phyloP scores from a whole-genome alignment of 192 early-diverging fungal genomes.

The Linnemannia elongata region DNA sequence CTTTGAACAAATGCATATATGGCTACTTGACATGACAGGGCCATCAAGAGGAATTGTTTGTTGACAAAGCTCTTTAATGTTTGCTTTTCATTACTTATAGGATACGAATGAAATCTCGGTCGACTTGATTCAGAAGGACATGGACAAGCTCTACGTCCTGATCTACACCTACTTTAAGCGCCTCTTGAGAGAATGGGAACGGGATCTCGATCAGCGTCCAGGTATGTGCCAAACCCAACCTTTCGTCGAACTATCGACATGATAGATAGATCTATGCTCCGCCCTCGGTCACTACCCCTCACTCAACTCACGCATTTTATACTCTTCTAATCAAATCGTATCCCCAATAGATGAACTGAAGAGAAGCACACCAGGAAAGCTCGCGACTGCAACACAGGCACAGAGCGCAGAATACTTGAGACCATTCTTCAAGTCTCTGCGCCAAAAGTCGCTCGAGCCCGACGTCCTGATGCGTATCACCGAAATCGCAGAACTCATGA shows the following conservation, averaged over 20 bases:
- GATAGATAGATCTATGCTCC: neutral
- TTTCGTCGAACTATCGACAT: neutral
- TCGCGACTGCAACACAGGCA: constrained; percentile 82
- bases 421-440: constrained; percentile 92
- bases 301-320: neutral
- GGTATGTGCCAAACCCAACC: constrained; percentile 15
- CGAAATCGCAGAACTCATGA: constrained; percentile 90
- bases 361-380: constrained; percentile 83
- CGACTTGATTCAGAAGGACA: constrained; percentile 83
- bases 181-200: constrained; percentile 89
- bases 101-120: constrained; percentile 81
- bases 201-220: constrained; percentile 77
- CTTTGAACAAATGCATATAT: too few relatives aligned
- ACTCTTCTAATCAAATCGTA: neutral
- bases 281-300: neutral
- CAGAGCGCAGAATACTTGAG: constrained; percentile 92
- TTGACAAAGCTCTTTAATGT: neutral
- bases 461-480: constrained; percentile 93
- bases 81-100: constrained; percentile 25
- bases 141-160: constrained; percentile 78
- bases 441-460: constrained; percentile 77
- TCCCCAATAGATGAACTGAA: constrained; percentile 78
- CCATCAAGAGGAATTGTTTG: too few relatives aligned
- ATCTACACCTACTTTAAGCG: constrained; percentile 90
- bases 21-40: too few relatives aligned